Base-by-base conservation (phyloP, 345 rosid genomes). In the Sonneratia caseolaris region DNA sequence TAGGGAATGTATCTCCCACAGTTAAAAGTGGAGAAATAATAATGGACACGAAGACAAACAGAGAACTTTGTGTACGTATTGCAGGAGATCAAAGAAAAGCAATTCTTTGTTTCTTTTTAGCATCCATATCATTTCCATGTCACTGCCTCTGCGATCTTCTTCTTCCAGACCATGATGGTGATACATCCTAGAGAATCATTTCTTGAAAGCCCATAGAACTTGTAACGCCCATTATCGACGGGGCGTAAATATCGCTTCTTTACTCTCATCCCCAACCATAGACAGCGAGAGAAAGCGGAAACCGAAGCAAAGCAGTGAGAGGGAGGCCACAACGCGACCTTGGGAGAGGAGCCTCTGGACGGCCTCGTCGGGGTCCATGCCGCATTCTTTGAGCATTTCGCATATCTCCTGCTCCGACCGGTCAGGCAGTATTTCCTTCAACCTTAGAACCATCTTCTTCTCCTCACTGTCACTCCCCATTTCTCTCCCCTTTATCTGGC, bases 321-420 rank as follows among this genome's bases (percentile, higher is more conserved):
- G 45, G 10, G 2, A 37, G 32, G 24, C 32, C 40, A 43, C 42
- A 32, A 49, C 14, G 40, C 53, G 35, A 87, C 89, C 92, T 85
- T 77, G 88, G 73, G 83, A 77, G 47, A 87, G 86, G 71, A 87
- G 86, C 24, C 75, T 73, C 68, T 85, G 79, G 64, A 79, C 82
- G 74, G 89, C 86, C 35, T 77, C 84, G 70, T 78, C 69, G 24
- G 88, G 80, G 45, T 42, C 45, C 45, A 42, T 42, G 45, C 10
- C 10, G 72, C 88, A 87, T 38, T 82, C 85, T 55, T 55, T 42
- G 3, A 87, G 89, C 45, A 73, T 78, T 45, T 82, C 74, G 73
- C 76, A 84, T 82, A 85, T 84, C 84, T 87, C 86, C 10, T 8
- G 43, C 68, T 85, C 87, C 43, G 89, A 78, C 67, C 71, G 65